Percentiles rank a stretch among this genome's conserved stretches.
Evolutionary conservation across 345 rosid genomes (phyloP).

Genomic region (Eucalyptus pauciflora): DNA sequence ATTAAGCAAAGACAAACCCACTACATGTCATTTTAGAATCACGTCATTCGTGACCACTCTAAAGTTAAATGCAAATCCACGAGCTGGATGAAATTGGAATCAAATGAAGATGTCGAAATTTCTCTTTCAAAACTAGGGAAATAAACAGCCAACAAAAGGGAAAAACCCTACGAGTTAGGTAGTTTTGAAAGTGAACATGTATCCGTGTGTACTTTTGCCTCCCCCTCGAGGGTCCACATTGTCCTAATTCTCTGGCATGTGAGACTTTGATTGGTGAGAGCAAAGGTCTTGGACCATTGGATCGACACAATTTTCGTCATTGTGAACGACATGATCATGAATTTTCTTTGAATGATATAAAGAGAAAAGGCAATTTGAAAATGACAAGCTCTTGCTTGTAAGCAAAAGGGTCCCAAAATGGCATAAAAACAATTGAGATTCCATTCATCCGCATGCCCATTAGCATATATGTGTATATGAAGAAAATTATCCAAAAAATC

Average conservation of each 20-base stretch:
- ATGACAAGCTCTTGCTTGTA: neutral
- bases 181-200: neutral
- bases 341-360: neutral
- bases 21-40: neutral
- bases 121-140: neutral
- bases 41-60: neutral
- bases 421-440: neutral
- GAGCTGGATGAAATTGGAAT: neutral
- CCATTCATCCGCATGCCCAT: neutral
- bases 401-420: neutral
- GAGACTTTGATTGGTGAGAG: neutral
- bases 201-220: neutral
- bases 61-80: neutral
- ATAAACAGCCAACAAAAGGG: neutral
- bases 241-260: neutral
- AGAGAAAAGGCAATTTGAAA: neutral
- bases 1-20: neutral
- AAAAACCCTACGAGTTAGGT: neutral
- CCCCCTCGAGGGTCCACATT: neutral
- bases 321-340: neutral
- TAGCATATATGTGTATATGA: neutral
- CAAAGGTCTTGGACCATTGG: neutral
- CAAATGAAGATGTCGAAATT: neutral
- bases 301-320: neutral
- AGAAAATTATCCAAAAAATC: neutral